These are phyloP conservation scores for Phytopythium mirpurense DNA, from an alignment of 352 stramenopile species.

Conservation along the genomic window DNA sequence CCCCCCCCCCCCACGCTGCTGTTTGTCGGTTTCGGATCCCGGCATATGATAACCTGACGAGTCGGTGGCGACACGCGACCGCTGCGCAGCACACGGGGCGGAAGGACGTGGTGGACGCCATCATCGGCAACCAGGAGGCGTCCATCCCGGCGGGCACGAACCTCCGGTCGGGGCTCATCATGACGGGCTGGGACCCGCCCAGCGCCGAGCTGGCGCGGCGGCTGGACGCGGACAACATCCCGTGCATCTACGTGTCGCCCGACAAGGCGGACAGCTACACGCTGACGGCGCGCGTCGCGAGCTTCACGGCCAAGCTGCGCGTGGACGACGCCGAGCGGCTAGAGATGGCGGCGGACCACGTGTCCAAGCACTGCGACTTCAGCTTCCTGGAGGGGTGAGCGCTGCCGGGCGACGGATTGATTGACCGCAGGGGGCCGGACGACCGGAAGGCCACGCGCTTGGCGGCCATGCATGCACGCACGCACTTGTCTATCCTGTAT, in stretches of 20 bases:
- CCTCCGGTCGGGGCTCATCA: constrained; percentile 70
- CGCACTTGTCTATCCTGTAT: constrained; percentile 6
- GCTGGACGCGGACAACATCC: constrained; percentile 79
- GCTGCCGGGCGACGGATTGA: no score
- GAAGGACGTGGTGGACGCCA: constrained; percentile 80
- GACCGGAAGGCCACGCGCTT: no score
- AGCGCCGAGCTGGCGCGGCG: constrained; percentile 55
- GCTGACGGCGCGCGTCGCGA: constrained; percentile 66
- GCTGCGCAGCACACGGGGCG: constrained; percentile 64
- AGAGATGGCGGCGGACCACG: constrained; percentile 74
- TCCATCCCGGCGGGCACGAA: constrained; percentile 64
- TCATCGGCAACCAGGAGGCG: constrained; percentile 77
- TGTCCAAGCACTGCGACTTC: constrained; percentile 81
- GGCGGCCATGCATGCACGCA: no score
- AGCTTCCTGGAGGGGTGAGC: constrained; percentile 48
- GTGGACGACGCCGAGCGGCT: constrained; percentile 68
- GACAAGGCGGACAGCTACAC: constrained; percentile 86
- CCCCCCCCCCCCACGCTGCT: no score
- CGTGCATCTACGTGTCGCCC: constrained; percentile 84
- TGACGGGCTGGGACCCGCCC: constrained; percentile 79
- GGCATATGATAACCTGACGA: no score
- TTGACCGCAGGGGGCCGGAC: no score
- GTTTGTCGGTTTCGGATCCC: no score
- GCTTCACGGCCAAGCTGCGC: constrained; percentile 82
- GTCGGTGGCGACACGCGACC: no score